Conservation (phyloP, 192 early-diverging fungal genomes). For the Glomus cerebriforme region DNA sequence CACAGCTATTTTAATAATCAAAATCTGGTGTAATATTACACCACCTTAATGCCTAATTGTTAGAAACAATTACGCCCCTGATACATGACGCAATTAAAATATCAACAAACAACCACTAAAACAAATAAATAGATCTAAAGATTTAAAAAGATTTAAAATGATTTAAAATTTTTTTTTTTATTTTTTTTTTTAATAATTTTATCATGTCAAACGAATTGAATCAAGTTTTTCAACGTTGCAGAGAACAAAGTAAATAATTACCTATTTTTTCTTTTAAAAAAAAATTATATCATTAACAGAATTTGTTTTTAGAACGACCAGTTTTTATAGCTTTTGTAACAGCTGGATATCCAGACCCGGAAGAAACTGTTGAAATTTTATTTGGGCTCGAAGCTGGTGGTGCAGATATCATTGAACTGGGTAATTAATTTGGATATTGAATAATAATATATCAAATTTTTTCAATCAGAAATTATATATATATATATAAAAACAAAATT, state of each 20-base stretch:
- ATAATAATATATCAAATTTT: too few relatives aligned
- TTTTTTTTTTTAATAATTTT: too few relatives aligned
- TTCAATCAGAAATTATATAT: too few relatives aligned
- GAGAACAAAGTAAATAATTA: slow-evolving; percentile 39
- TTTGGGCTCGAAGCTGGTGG: slow-evolving; percentile 90
- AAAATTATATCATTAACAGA: neutral
- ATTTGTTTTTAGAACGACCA: slow-evolving; percentile 59
- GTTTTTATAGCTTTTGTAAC: slow-evolving; percentile 94
- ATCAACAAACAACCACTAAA: too few relatives aligned
- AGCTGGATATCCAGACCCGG: slow-evolving; percentile 84
- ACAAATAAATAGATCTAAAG: too few relatives aligned
- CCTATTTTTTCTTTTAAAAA: neutral
- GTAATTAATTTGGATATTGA: slow-evolving; percentile 42
- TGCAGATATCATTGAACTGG: slow-evolving; percentile 94
- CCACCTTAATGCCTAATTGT: too few relatives aligned
- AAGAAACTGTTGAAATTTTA: slow-evolving; percentile 81
- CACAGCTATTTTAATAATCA: too few relatives aligned
- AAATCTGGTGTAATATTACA: too few relatives aligned
- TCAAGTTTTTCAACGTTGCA: slow-evolving; percentile 46
- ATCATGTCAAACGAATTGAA: slow-evolving; percentile 45
- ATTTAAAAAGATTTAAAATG: too few relatives aligned
- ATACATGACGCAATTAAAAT: too few relatives aligned
- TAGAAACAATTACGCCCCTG: too few relatives aligned
- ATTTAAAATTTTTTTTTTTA: too few relatives aligned
- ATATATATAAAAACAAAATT: neutral